Evolutionary conservation across 2,329 filamentous ascomycete species (phyloP), one percentile per base, ranked within the genome.

Genomic region (Lizonia empirigonia): DNA sequence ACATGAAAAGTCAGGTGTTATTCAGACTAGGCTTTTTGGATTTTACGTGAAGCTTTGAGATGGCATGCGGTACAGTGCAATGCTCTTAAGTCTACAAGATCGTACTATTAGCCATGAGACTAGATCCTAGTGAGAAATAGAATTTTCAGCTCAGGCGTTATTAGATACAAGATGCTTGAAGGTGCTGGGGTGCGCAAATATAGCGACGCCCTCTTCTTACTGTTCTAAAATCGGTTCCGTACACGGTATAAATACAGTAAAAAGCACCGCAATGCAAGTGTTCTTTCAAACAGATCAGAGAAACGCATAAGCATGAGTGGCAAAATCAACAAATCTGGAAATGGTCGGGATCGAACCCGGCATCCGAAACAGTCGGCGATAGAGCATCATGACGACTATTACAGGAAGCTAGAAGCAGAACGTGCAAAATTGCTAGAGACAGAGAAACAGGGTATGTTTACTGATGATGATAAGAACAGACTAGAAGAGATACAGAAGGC

Each of bases 381-480:
- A 13, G 33, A 20, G 18, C 7, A 35, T 35, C 9, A 19, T 35
- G 9, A 35, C 33, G 9, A 35, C 10, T 5, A 13, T 5, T 19
- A 19, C 24, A 18, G 12, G 40, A 40, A 50, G 15, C 46, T 54
- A 10, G 6, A 54, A 50, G 35, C 8, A 32, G 46, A 50, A 42
- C n/a, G n/a, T 37, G 16, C 10, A 19, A 26, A 42, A 29, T 42
- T 50, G 33, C 12, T 30, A 22, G 3, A 50, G 35, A 27, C 7
- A 44, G 9, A 36, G 18, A 13, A 23, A 19, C 2, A 34, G 32
- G 33, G 27, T n/a, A 44, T 53, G 34, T 50, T 40, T 19, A 30
- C 29, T 36, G 20, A 6, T 16, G 9, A 35, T 20, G 9, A 35
- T 20, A 18, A 35, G 12, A 22, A 35, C 7, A 22, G 18, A 35